These are phyloP conservation scores for Fimicolochytrium jonesii DNA, from an alignment of 192 early-diverging fungal species.

Conservation along the genomic window DNA sequence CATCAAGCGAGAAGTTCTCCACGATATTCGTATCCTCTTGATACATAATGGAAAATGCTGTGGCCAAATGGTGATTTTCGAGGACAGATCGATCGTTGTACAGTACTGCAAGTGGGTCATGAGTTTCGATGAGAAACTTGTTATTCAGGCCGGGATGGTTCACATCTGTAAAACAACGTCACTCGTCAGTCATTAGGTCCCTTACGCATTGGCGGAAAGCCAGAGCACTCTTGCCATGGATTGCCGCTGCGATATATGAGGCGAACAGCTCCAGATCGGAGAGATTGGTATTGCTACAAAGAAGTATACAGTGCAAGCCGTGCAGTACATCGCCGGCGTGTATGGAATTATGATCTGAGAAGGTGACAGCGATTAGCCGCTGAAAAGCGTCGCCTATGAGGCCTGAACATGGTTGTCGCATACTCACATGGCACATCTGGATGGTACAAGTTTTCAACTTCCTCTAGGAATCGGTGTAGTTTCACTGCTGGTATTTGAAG, in stretches of 20 bases:
- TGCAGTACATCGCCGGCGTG: conserved; percentile 96
- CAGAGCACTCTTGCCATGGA: conserved; percentile 26
- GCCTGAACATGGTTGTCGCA: too few relatives aligned
- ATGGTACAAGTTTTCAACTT: conserved; percentile 41
- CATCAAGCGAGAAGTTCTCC: conserved; percentile 25
- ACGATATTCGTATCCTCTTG: conserved; percentile 40
- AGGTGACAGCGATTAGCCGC: neutral
- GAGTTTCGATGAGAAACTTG: conserved; percentile 78
- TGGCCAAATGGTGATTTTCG: conserved; percentile 80
- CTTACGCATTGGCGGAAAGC: conserved; percentile 41
- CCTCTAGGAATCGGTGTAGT: conserved; percentile 33
- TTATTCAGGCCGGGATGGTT: conserved; percentile 95
- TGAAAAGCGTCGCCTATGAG: too few relatives aligned
- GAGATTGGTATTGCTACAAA: conserved; percentile 9
- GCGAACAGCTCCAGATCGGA: conserved; percentile 36
- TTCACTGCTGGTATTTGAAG: conserved; percentile 34
- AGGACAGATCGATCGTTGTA: conserved; percentile 94
- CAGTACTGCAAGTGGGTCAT: conserved; percentile 76
- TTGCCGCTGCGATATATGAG: conserved; percentile 43
- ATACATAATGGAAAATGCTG: conserved; percentile 39
- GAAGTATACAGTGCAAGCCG: conserved; percentile 71
- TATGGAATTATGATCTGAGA: conserved; percentile 79
- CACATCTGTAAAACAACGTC: conserved; percentile 12
- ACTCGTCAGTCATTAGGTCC: conserved; percentile 26
- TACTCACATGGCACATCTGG: conserved; percentile 44